Base-by-base conservation (phyloP, 257 asterid species). In the Nyctanthes arbortristis region DNA sequence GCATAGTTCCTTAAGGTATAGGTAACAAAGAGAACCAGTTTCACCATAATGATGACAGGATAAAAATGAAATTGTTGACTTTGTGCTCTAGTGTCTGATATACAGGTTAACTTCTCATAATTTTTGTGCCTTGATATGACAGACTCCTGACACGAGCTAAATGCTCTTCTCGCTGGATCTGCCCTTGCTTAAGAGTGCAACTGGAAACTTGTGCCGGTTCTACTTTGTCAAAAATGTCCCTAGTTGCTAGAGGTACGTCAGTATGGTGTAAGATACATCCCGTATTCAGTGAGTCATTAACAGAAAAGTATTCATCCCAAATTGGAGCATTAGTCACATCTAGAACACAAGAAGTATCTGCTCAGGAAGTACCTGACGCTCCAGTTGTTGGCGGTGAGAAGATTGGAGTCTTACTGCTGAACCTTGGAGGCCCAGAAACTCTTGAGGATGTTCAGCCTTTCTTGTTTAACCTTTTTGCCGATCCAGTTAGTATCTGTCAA, bases 381-480 rank as follows among this genome's bases (percentile, higher is more conserved):
- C 82, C 87, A 37, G 47, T 82, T 72, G 74, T 77, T 77, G 93
- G 85, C 22, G 85, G 86, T 68, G 99, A 84, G 25, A 93, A 89
- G 80, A 81, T 93, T 71, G 99, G 99, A 61, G 99, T 93, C 14
- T 78, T 93, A 79, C 79, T 93, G 76, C 92, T 93, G 72, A 93
- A 93, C 84, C 97, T 93, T 73, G 99, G 99, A 68, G 99, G 99
- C 13, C 99, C 99, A 10, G 99, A 93, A 78, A 87, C 99, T 72
- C 94, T 93, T 47, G 99, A 93, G 45, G 99, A 93, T 54, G 99
- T 93, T 16, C 99, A 93, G 68, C 99, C 99, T 7, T 93, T 93
- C 84, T 77, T 93, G 85, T 93, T 93, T 62, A 93, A 93, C 81
- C 96, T 93, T 66, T 93, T 93, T 70, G 92, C 99, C 16, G 99